Evolutionary conservation across 257 asterid species (phyloP).

Genomic region (Linderniella brevidens): DNA sequence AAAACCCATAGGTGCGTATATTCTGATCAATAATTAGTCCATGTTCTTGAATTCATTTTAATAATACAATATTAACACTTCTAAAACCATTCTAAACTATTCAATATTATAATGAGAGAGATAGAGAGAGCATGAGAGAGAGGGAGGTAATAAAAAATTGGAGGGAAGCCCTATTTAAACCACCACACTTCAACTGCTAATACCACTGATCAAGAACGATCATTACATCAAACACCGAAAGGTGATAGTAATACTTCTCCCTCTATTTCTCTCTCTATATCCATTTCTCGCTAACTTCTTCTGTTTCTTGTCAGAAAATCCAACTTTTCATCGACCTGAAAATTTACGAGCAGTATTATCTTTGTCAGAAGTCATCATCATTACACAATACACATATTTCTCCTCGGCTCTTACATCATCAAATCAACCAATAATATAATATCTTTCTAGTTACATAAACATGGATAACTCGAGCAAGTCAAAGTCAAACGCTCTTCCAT

Average conservation of each 20-base stretch:
- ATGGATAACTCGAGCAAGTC: neutral
- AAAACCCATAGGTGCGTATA: too few species aligned
- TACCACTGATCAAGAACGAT: neutral
- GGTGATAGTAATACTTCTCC: slow-evolving; percentile 1
- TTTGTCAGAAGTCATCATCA: too few species aligned
- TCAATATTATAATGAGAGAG: too few species aligned
- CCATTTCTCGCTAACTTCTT: neutral
- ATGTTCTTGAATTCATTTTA: slow-evolving; percentile 18
- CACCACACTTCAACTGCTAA: slow-evolving; percentile 4
- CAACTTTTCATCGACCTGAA: slow-evolving; percentile 13
- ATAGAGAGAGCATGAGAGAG: neutral
- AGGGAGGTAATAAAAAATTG: neutral
- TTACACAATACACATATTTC: too few species aligned
- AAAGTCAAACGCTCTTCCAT: slow-evolving; percentile 9
- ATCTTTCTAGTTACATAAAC: neutral
- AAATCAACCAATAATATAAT: too few species aligned
- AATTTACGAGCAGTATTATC: too few species aligned
- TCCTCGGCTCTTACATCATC: too few species aligned
- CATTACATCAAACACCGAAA: neutral
- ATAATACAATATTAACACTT: neutral
- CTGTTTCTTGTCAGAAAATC: slow-evolving; percentile 23
- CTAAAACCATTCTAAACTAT: too few species aligned
- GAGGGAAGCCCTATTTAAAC: slow-evolving; percentile 22
- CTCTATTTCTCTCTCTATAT: neutral
- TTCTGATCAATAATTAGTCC: slow-evolving; percentile 2